Base-by-base conservation (phyloP, 805 yeast species). In the Wickerhamomyces mucosus region DNA sequence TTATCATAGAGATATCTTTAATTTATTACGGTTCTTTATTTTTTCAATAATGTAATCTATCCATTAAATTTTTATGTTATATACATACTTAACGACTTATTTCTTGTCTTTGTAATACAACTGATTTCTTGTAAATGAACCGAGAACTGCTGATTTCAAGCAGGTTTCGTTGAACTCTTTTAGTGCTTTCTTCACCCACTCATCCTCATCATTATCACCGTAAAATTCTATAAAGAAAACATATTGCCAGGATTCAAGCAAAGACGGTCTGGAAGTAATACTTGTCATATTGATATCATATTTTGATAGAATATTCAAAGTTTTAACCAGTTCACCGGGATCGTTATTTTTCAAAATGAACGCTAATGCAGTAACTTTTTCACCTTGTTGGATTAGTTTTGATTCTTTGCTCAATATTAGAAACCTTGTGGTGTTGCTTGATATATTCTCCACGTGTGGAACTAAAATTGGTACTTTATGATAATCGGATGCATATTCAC, bases 361-460 rank as follows among this genome's bases (percentile, higher is more conserved):
- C 7, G 84, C 70, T 12, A 82, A 37, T 24, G 84, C 56, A 1
- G 83, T 67, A 15, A 81, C 35, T 18, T 38, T 39, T 17, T 36
- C 26, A 26, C 32, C 15, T 5, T 37, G 38, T 3, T 28, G 26
- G 4, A 40, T 35, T 3, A 9, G 15, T 14, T 32, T 28, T 12
- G 36, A 29, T 6, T 42, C 48, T 36, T 43, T 58, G 21, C 80
- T 75, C 26, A 88, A 56, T 0, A 84, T 67, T 31, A 92, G 57
- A 51, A 92, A 89, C 40, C 97, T 61, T 1, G 98, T 89, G 5
- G 95, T 83, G 53, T 89, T 89, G 17, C 73, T 76, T 20, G 62
- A 53, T 36, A 63, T 64, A 50, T 89, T 95, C 47, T 88, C 92
- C 29, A 92, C 70, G 37, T 71, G 68, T 6, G 58, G 45, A 16